Evolutionary conservation across 2,329 filamentous ascomycete species (phyloP).

Genomic region (Colletotrichum sp.): DNA sequence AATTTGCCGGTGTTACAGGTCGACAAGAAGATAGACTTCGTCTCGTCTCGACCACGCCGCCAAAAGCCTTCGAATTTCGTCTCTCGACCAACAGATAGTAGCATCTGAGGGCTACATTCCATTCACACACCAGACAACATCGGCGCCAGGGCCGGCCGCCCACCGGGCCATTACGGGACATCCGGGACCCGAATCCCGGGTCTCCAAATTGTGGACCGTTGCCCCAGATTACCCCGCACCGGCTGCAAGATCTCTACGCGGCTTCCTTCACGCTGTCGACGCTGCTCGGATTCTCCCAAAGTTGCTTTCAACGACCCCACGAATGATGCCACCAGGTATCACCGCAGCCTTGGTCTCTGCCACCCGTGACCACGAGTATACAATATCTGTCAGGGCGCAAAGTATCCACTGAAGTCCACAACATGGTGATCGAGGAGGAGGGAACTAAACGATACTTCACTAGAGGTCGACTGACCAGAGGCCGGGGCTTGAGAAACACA

Average conservation of each 20-base stretch:
- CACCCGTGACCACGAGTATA: neutral
- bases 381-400: neutral
- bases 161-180: neutral
- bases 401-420: neutral
- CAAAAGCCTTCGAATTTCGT: neutral
- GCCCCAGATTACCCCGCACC: neutral
- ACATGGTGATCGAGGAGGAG: neutral
- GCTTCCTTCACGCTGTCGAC: neutral
- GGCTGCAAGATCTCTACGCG: neutral
- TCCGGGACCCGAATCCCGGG: neutral
- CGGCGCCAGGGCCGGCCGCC: neutral
- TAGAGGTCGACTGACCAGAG: slow-evolving; percentile 8
- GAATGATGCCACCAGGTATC: neutral
- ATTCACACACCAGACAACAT: neutral
- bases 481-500: slow-evolving; percentile 13
- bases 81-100: neutral
- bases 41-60: rapidly evolving
- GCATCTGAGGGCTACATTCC: rapidly evolving
- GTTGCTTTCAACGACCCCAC: neutral
- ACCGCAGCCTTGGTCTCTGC: neutral
- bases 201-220: neutral
- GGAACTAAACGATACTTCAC: slow-evolving; percentile 7
- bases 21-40: neutral
- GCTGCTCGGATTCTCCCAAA: neutral
- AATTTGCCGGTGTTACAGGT: neutral